Percentiles rank a stretch among this genome's conserved stretches.
These are phyloP conservation scores for Tulasnella sp. DNA, from an alignment of 768 basidiomycete species.

Conservation along the genomic window DNA sequence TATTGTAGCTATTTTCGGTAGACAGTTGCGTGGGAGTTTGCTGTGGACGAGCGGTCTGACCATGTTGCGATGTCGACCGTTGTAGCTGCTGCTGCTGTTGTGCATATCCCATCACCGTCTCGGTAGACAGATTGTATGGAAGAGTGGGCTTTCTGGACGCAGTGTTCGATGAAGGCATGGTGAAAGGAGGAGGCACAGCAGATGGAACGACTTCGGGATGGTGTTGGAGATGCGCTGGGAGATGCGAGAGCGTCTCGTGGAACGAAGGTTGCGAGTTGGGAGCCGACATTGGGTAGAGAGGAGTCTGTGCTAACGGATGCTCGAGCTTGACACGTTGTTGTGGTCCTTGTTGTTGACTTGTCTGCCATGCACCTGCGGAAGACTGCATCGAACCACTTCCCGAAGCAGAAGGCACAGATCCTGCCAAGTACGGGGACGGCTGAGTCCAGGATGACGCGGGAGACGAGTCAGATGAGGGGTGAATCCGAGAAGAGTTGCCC, in stretches of 20 bases:
- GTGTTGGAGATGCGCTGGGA: conserved; percentile 1
- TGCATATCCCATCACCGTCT: no score
- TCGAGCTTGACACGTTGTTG: neutral
- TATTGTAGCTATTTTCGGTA: no score
- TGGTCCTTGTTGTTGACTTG: neutral
- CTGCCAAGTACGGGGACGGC: neutral
- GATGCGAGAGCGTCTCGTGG: neutral
- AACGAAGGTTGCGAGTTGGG: neutral
- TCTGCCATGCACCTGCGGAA: no score
- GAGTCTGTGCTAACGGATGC: neutral
- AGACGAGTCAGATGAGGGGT: conserved; percentile 9
- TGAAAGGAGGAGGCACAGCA: conserved; percentile 7
- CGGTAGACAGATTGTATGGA: no score
- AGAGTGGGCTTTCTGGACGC: no score
- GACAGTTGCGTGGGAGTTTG: no score
- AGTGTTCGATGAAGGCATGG: no score
- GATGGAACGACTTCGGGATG: conserved; percentile 12
- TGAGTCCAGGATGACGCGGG: conserved; percentile 9
- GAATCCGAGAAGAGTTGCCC: neutral
- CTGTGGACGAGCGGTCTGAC: no score
- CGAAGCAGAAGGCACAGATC: neutral
- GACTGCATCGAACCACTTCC: neutral
- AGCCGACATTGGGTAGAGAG: neutral
- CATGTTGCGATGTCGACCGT: no score
- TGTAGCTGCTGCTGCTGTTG: no score